phyloP scores from a whole-genome alignment of 2,329 filamentous ascomycete genomes.

The Corinectria fuckeliana region DNA sequence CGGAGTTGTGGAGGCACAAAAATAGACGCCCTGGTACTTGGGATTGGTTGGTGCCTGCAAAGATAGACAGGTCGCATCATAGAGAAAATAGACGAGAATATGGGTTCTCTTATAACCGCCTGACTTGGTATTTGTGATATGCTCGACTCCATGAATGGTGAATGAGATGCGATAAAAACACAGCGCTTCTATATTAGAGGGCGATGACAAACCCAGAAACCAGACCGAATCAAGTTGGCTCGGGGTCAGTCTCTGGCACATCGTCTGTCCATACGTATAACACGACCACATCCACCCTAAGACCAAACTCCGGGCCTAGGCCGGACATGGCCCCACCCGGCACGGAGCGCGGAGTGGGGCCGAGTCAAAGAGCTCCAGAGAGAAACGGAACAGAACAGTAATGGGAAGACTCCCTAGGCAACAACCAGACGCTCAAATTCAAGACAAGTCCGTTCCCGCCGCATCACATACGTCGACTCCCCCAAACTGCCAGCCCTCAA shows the following conservation, averaged over 20 bases:
- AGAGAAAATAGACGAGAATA: background rate
- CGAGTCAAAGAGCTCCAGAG: background rate
- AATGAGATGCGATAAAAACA: background rate
- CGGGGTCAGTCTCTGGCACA: background rate
- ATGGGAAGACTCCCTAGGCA: background rate
- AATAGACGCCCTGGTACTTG: background rate
- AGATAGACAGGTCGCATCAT: background rate
- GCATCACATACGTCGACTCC: constrained; percentile 2
- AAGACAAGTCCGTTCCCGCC: background rate
- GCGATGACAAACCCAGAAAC: background rate
- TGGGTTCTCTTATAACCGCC: background rate
- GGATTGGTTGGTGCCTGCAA: background rate
- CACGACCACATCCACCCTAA: background rate
- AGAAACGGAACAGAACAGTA: too few species aligned
- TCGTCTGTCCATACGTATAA: background rate
- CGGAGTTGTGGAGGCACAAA: background rate
- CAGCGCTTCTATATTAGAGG: background rate
- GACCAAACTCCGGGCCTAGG: background rate
- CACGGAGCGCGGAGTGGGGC: constrained; percentile 15
- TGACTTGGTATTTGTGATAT: background rate
- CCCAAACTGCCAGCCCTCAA: background rate
- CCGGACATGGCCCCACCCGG: constrained; percentile 12
- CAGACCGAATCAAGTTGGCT: background rate
- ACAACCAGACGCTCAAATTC: background rate
- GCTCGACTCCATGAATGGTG: too few species aligned